Conservation (phyloP, 2,329 filamentous ascomycete species). For the Apiospora koreana region DNA sequence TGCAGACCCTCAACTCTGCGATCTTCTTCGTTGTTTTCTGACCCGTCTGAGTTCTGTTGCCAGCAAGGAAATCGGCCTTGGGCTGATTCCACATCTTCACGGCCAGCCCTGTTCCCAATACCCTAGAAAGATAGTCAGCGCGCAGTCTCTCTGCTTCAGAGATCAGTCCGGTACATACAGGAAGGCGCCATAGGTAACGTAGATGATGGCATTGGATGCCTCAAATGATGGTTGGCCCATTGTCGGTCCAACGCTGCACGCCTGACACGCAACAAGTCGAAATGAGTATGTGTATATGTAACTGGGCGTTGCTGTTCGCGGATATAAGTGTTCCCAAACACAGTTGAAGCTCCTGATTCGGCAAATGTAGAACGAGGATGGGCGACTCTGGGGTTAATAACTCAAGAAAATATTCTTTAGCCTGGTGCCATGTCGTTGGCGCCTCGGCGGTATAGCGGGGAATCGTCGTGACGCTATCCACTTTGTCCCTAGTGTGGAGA, state of each 20-base stretch:
- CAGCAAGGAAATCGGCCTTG: conserved; percentile 71
- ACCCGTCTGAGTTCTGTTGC: conserved; percentile 85
- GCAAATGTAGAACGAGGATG: background rate
- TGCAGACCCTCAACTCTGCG: background rate
- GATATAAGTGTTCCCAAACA: background rate
- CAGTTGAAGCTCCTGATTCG: background rate
- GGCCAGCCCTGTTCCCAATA: conserved; percentile 62
- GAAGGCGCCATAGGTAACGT: conserved; percentile 76
- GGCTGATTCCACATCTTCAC: conserved; percentile 63
- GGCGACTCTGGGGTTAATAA: background rate
- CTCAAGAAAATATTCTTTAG: background rate
- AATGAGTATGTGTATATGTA: too few relatives aligned
- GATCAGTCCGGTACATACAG: conserved; percentile 53
- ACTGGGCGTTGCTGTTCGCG: background rate
- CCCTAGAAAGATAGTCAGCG: conserved; percentile 40
- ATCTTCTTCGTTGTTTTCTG: conserved; percentile 39
- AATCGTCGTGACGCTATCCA: conserved; percentile 6
- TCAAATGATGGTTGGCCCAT: conserved; percentile 77
- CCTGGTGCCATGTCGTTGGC: background rate
- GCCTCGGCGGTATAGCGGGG: conserved; percentile 5
- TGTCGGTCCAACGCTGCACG: background rate
- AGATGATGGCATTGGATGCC: conserved; percentile 83
- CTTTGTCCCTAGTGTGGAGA: conserved; percentile 9
- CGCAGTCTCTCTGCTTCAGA: background rate
- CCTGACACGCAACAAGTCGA: background rate